Percentiles rank a stretch among this genome's conserved stretches.
These are phyloP conservation scores for Epicoccum nigrum DNA, from an alignment of 2,329 filamentous ascomycete genomes.

Conservation along the genomic window DNA sequence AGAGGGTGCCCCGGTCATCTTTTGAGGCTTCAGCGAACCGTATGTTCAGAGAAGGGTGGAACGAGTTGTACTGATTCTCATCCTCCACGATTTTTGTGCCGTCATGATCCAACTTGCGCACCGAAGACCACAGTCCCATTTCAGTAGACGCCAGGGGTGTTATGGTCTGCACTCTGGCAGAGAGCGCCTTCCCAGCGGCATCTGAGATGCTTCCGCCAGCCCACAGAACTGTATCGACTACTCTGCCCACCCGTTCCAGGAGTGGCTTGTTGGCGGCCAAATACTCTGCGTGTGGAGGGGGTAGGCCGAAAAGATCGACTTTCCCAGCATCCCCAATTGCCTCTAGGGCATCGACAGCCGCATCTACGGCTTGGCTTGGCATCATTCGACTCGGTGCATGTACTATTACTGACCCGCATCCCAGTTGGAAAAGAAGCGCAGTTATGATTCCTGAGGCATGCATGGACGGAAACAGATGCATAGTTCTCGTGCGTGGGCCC, in stretches of 20 bases:
- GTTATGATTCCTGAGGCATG: background rate
- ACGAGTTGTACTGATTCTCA: background rate
- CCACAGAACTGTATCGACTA: background rate
- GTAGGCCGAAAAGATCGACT: background rate
- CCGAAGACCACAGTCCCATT: background rate
- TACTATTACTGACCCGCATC: background rate
- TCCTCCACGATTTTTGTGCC: background rate
- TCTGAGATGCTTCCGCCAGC: background rate
- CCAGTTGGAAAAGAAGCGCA: background rate
- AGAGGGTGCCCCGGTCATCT: background rate
- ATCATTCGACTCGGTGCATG: background rate
- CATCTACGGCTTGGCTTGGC: background rate
- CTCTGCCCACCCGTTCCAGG: background rate
- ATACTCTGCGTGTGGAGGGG: background rate
- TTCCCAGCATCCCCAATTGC: background rate
- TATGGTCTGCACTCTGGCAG: background rate
- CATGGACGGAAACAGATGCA: background rate
- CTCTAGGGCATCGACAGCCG: background rate
- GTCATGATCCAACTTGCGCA: background rate
- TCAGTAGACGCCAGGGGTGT: background rate
- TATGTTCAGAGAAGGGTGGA: background rate
- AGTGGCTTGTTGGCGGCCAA: background rate
- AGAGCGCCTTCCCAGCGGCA: background rate
- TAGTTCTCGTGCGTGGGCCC: background rate
- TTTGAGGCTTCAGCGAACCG: background rate